Evolutionary conservation across 345 rosid genomes (phyloP), one percentile per base, ranked within the genome.

Genomic region (Lepidium sativum): DNA sequence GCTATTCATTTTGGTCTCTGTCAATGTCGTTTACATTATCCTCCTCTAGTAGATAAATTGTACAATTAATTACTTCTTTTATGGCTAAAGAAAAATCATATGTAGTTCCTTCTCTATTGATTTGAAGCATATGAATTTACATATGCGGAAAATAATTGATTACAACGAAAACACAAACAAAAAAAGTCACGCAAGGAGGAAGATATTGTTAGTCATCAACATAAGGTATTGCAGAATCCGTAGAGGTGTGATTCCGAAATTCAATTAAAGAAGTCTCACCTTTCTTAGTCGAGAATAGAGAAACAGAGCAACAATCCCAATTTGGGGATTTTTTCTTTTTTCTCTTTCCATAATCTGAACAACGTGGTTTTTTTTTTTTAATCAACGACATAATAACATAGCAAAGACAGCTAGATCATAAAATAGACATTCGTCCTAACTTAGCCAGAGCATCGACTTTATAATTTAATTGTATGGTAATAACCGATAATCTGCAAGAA

Each of bases 221-320:
- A 82, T 74, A 51, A 84, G 60, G 58, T 86, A 86, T 65, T 86
- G 92, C 80, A 86, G 71, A 71, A 86, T 86, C 77, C 85, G 33
- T 2, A 72, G 45, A 20, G 92, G 89, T 0, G 92, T 83, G 67
- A 84, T 86, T 47, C 78, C 69, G 45, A 86, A 86, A 81, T 86
- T 86, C 70, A 86, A 52, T 1, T 21, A 55, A n/a, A 87, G 87
- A 72, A 86, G 78, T 66, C 87, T 82, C 75, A 84, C 72, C 67
- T 84, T 89, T 63, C 87, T 79, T 5, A 84, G 21, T 20, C 2
- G 21, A 20, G 21, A 20, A 20, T 1, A 20, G 21, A 20, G 21
- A 20, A n/a, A n/a, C n/a, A n/a, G n/a, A n/a, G n/a, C n/a, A n/a
- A n/a, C n/a, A n/a, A n/a, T n/a, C n/a, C n/a, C n/a, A n/a, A n/a